Evolutionary conservation across 2,329 filamentous ascomycete species (phyloP), one percentile per base, ranked within the genome.

Genomic region (Onygenales sp.): DNA sequence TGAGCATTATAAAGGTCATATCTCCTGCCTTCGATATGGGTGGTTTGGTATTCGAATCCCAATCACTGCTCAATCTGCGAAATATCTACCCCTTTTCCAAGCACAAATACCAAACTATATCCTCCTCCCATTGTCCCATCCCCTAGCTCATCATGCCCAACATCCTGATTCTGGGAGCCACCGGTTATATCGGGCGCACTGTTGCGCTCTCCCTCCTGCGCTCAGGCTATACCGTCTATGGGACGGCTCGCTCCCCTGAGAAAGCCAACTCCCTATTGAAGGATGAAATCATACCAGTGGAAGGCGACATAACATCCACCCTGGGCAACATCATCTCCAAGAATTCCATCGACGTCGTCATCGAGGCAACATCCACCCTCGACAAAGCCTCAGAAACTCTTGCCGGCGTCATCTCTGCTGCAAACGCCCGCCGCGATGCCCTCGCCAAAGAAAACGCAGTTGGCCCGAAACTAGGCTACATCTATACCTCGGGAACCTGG

Each of bases 401-500:
- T 13, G 43, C 57, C 0, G 56, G 54, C 27, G 56, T 65, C 39
- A 62, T 58, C 21, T 52, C 49, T 11, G 53, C 58, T 40, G 63
- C 59, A 10, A 44, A 33, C 45, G 59, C 58, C 21, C 57, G 58
- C 31, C 56, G 65, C 7, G 58, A 56, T 14, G 53, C 55, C 17
- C 52, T 54, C 6, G 36, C 56, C 27, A 56, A 54, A 13, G 58
- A 57, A 1, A 59, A 58, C 3, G 49, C 62, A 1, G 48, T 45
- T 7, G 56, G 57, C 21, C 65, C 63, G 11, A 74, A 72, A 54
- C 53, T 73, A 2, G 70, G 66, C 2, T 71, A 65, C 34, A 62
- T 72, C 40, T 72, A 70, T 33, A 61, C 61, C 39, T 70, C 66
- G 8, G 68, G 70, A 2, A 62, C 61, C 1, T 73, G 68, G 69